Base-by-base conservation (phyloP, 1,139 yeast species). In the Candida pseudoviswanathii region DNA sequence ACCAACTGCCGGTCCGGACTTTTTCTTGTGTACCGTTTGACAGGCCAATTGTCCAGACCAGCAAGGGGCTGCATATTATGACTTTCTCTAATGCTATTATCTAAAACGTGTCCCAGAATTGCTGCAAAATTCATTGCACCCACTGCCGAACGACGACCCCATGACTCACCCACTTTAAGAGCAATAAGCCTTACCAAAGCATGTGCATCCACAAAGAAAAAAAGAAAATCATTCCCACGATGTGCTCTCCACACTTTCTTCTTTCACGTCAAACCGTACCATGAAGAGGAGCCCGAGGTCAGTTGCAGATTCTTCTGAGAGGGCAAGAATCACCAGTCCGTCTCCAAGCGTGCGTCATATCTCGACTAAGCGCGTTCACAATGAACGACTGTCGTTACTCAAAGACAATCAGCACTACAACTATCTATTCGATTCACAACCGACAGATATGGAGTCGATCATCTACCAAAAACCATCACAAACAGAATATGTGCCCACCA, bases 291-390 rank as follows among this genome's bases (percentile, higher is more conserved):
- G 25, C 10, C 44, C 44, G 3, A 42, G 44, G 29, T 44, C 42
- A 7, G 27, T 29, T 6, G 21, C 36, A 7, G 24, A 30, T 10
- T 45, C 48, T 21, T 38, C 44, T 2, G 40, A 44, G 16, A 48
- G 48, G 21, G 37, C 52, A 16, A 43, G 47, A 25, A 51, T 62
- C 8, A 45, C 58, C 4, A 68, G 72, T 49, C 73, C 75, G 2
- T 60, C 70, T 9, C 73, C 75, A 2, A 65, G 70, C 50, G 44
- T 64, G 7, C 61, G 76, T 39, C 69, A 63, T 40, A 70, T 71
- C 25, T 69, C 75, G 3, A 60, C 58, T 41, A 58, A 62, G 31
- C 57, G 78, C 49, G 75, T 73, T 24, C 66, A 64, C 44, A 54
- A 48, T 11, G 71, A 66, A 43, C 54, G 65, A 43, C 63, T 54